Evolutionary conservation across 768 basidiomycete genomes (phyloP), one percentile per base, ranked within the genome.

Genomic region (Lactifluus pinguis): DNA sequence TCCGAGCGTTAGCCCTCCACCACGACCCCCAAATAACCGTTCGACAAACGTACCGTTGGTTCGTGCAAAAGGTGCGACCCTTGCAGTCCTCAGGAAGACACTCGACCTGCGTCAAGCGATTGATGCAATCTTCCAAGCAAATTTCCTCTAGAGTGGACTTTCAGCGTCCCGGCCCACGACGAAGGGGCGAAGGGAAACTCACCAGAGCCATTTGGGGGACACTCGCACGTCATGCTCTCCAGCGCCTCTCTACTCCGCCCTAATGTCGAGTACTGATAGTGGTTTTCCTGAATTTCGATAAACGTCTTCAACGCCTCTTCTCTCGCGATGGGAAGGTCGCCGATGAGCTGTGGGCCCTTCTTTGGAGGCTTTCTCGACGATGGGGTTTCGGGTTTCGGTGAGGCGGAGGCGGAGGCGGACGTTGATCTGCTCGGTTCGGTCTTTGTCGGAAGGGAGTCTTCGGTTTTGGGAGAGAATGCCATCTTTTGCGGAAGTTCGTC

Each of bases 171-270:
- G 59, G 65, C 53, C 53, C 62, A 47, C 30, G n/a, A 49, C 53
- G 48, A 56, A 53, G 69, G 68, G 0, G n/a, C n/a, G 30, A 34
- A 14, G 41, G 17, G 25, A 0, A 3, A 64, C 63, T 53, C 57
- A 67, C 87, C 90, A 78, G 72, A 95, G 92, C 85, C 71, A 80
- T 81, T 60, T 87, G 83, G 72, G n/a, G 95, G 61, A 74, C 97
- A 99, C 71, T 99, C 97, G 77, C 97, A 99, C 25, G 86, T 83
- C 87, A 94, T 92, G 73, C 91, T 89, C 76, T 98, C 97, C 69
- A 88, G 80, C 56, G 85, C 80, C 75, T 95, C 92, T 69, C 87
- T 84, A 55, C 89, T 91, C 67, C 83, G 82, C n/a, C 95, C 95
- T 57, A 98, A 76, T 34, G 85, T 80, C 71, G 84, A 86, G 74